Conservation (phyloP, 805 yeast genomes). For the Cyberlindnera samutprakarnensis region DNA sequence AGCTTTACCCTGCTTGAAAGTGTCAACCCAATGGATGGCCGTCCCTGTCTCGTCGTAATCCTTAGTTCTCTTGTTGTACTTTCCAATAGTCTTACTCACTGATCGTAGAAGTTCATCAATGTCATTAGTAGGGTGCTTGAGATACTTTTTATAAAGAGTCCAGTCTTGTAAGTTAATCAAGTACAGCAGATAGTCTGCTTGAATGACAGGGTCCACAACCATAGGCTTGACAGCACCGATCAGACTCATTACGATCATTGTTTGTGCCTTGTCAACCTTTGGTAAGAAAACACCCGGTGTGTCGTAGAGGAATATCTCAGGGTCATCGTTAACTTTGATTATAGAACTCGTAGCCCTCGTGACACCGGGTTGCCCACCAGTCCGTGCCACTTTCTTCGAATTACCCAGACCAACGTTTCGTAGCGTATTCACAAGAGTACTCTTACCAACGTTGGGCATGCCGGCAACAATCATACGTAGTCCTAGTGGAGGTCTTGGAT, state of each 20-base stretch:
- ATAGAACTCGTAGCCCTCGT: constrained; percentile 74
- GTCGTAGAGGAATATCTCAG: constrained; percentile 69
- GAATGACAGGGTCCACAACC: constrained; percentile 74
- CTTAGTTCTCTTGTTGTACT: constrained; percentile 22
- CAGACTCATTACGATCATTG: constrained; percentile 68
- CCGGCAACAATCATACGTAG: constrained; percentile 73
- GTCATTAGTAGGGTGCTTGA: constrained; percentile 64
- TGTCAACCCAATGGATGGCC: constrained; percentile 56
- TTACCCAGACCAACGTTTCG: constrained; percentile 30
- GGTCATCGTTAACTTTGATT: constrained; percentile 52
- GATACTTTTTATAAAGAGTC: constrained; percentile 28
- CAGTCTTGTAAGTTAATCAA: constrained; percentile 55
- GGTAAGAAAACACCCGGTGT: constrained; percentile 94
- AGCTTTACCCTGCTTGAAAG: constrained; percentile 51
- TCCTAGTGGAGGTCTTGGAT: constrained; percentile 80
- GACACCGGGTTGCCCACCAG: constrained; percentile 88
- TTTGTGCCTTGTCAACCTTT: constrained; percentile 49
- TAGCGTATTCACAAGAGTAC: constrained; percentile 73
- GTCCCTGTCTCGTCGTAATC: constrained; percentile 48
- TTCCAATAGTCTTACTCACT: constrained; percentile 36
- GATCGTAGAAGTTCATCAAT: constrained; percentile 46
- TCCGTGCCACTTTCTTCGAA: constrained; percentile 64
- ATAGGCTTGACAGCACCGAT: constrained; percentile 68
- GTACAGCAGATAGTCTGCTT: constrained; percentile 78
- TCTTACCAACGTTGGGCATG: constrained; percentile 98